These are phyloP conservation scores for Suillus cothurnatus DNA, from an alignment of 768 basidiomycete genomes.

Conservation along the genomic window DNA sequence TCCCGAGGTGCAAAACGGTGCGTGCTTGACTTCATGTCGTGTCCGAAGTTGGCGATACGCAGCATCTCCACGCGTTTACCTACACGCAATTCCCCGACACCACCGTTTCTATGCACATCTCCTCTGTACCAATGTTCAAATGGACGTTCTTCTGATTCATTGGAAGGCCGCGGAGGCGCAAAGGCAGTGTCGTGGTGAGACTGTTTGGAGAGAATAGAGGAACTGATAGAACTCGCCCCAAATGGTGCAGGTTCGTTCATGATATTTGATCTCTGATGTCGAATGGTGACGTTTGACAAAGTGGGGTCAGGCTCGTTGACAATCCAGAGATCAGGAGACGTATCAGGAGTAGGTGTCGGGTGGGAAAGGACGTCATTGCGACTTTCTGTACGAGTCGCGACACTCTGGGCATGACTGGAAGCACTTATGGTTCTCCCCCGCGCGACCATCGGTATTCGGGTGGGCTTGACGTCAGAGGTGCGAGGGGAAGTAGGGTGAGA, in stretches of 20 bases:
- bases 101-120: conserved; percentile 83
- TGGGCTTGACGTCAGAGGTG: conserved; percentile 41
- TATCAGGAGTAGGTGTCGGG: conserved; percentile 31
- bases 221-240: conserved; percentile 43
- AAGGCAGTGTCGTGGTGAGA: conserved; percentile 36
- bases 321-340: conserved; percentile 32
- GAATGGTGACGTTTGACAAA: conserved; percentile 36
- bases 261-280: conserved; percentile 48
- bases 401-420: conserved; percentile 41
- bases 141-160: conserved; percentile 79
- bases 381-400: conserved; percentile 39
- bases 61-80: conserved; percentile 81
- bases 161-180: conserved; percentile 54
- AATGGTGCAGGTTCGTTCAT: conserved; percentile 71
- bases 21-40: conserved; percentile 45
- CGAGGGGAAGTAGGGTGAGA: conserved; percentile 49
- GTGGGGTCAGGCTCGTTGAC: conserved; percentile 32
- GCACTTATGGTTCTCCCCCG: conserved; percentile 43
- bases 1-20: conserved; percentile 30
- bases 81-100: conserved; percentile 82
- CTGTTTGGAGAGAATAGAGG: conserved; percentile 41
- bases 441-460: conserved; percentile 50
- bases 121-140: conserved; percentile 93
- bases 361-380: conserved; percentile 32
- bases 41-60: conserved; percentile 85